A percentile compares a stretch with the other conserved stretches of the same genome.
These are phyloP conservation scores for Eudorina sp. DNA, from an alignment of 139 green algal species.

Conservation along the genomic window DNA sequence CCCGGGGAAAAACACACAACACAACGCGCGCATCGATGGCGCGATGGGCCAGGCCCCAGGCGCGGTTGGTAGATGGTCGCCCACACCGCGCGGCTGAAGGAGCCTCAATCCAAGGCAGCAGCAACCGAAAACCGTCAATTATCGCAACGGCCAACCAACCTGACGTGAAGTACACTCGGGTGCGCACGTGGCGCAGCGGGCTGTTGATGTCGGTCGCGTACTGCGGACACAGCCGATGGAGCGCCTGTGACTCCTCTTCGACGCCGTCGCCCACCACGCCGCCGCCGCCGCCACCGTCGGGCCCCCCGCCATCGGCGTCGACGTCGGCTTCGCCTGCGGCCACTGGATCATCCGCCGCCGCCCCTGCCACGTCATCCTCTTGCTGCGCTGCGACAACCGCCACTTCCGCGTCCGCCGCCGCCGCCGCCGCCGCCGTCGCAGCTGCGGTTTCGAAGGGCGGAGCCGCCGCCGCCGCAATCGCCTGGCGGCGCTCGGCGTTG, in stretches of 20 bases:
- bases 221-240: constrained; percentile 84
- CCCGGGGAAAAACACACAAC: too few species aligned
- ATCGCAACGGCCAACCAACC: constrained; percentile 57
- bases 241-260: constrained; percentile 34
- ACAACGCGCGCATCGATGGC: too few species aligned
- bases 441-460: not conserved
- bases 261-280: not conserved
- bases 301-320: not conserved
- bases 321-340: not conserved
- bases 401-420: not conserved
- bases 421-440: not conserved
- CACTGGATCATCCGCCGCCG: not conserved
- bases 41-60: too few species aligned
- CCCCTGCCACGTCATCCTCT: not conserved
- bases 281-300: not conserved
- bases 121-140: too few species aligned
- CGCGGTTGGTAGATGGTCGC: too few species aligned
- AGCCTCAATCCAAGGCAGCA: too few species aligned
- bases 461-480: not conserved
- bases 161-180: constrained; percentile 98
- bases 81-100: too few species aligned
- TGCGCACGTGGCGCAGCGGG: constrained; percentile 94
- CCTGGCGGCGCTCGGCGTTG: not conserved
- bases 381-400: not conserved
- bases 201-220: constrained; percentile 94